phyloP scores from a whole-genome alignment of 495 filamentous ascomycete genomes.

The Penicillium dipodomyicola region DNA sequence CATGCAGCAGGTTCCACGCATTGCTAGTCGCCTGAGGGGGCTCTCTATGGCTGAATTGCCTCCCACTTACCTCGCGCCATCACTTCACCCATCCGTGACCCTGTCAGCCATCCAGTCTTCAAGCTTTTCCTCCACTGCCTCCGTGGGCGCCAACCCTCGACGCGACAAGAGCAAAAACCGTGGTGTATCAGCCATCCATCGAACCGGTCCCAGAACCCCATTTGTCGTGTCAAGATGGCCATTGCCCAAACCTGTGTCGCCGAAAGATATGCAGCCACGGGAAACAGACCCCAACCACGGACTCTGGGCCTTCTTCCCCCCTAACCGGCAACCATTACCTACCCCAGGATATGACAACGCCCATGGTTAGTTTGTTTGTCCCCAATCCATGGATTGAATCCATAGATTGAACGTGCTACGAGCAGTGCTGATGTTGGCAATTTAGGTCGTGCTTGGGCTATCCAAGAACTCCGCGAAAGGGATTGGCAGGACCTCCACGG shows the following conservation, averaged over 20 bases:
- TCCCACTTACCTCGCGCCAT: slow-evolving; percentile 46
- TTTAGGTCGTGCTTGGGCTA: slow-evolving; percentile 74
- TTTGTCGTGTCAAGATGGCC: slow-evolving; percentile 66
- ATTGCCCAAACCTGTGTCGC: slow-evolving; percentile 68
- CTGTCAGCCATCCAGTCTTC: slow-evolving; percentile 36
- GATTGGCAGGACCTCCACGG: slow-evolving; percentile 90
- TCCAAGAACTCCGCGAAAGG: slow-evolving; percentile 84
- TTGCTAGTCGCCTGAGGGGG: slow-evolving; percentile 18
- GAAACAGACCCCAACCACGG: slow-evolving; percentile 70
- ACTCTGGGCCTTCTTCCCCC: slow-evolving; percentile 89
- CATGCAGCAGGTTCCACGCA: slow-evolving; percentile 38
- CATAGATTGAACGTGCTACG: neutral
- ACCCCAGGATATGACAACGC: slow-evolving; percentile 64
- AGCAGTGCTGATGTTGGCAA: slow-evolving; percentile 18
- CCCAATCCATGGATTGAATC: neutral
- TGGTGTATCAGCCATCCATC: slow-evolving; percentile 75
- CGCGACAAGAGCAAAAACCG: slow-evolving; percentile 53
- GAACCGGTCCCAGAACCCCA: slow-evolving; percentile 69
- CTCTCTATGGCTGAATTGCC: slow-evolving; percentile 40
- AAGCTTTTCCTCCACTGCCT: slow-evolving; percentile 46
- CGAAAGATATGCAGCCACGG: slow-evolving; percentile 42
- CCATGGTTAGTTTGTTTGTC: slow-evolving; percentile 54
- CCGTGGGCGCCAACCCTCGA: slow-evolving; percentile 35
- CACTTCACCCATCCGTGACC: slow-evolving; percentile 40
- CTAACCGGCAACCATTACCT: slow-evolving; percentile 57